Base-by-base conservation (phyloP, 2,329 filamentous ascomycete genomes). In the Dothidotthia symphoricarpi region DNA sequence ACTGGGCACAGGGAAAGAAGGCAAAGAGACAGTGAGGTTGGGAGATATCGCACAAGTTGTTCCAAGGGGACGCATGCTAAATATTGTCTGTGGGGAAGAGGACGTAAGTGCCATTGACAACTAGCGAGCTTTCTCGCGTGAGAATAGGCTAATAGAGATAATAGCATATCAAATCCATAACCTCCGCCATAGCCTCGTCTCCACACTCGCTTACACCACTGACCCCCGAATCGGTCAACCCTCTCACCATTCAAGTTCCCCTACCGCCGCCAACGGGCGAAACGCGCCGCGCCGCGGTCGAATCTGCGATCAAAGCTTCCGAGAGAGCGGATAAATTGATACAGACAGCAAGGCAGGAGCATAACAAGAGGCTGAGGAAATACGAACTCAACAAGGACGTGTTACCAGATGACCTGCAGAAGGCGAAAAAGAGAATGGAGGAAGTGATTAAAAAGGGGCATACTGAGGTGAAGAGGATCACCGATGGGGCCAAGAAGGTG, bases 21-120 rank as follows among this genome's bases (percentile, higher is more conserved):
- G 55, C 27, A 78, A 75, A 41, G 69, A 76, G 41, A 76, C 66
- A 2, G 71, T 77, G 32, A 73, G 69, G 45, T 53, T 87, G 34
- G 73, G 75, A 8, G 82, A 85, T 56, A 56, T 87, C 39, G 83
- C 82, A 3, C 82, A 85, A 57, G 79, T 86, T 12, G 70, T 86
- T 26, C 80, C 81, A 0, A 81, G 82, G 53, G 81, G 82, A 9
- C 66, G 82, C 38, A 73, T 73, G 51, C 62, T 85, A 19, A 76
- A 78, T 41, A 69, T 86, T n/a, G 61, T 84, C 15, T 79, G 78
- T 26, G 77, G 80, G 11, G 83, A 86, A 55, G 75, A 80, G 53
- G 77, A 79, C 42, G 81, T 84, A 59, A 53, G 74, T 69, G 47
- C 16, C 16, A 14, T 5, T 10, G 3, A 17, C 3, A 26, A 16